Conservation (phyloP, 2,329 filamentous ascomycete species). For the Helminthosporium solani region DNA sequence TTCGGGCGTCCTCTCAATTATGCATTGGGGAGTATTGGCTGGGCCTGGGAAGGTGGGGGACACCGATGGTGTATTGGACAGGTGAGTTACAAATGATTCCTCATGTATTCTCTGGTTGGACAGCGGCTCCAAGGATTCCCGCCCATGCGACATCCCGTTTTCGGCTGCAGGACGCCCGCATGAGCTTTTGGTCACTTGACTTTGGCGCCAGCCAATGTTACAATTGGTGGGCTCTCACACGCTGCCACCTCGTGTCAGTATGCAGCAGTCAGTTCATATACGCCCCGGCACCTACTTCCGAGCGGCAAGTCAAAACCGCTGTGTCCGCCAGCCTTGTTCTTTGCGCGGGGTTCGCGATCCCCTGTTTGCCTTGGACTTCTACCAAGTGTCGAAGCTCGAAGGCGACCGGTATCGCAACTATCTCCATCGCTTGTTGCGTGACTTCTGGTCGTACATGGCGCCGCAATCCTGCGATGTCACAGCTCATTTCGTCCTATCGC, state of each 20-base stretch:
- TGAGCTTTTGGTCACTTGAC: slow-evolving; percentile 63
- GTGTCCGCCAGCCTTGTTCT: slow-evolving; percentile 22
- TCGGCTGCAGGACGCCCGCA: slow-evolving; percentile 49
- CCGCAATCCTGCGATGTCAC: slow-evolving; percentile 13
- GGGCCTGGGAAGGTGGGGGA: slow-evolving; percentile 75
- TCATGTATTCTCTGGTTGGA: slow-evolving; percentile 36
- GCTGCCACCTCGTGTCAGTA: slow-evolving; percentile 31
- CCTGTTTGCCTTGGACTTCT: slow-evolving; percentile 14
- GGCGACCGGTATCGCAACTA: slow-evolving; percentile 11
- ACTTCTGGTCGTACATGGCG: slow-evolving; percentile 9
- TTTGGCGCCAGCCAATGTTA: slow-evolving; percentile 45
- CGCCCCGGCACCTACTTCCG: slow-evolving; percentile 38
- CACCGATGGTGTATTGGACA: slow-evolving; percentile 79
- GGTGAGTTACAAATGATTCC: slow-evolving; percentile 64
- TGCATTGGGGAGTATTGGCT: slow-evolving; percentile 70
- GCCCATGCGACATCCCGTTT: slow-evolving; percentile 26
- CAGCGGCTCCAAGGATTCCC: slow-evolving; percentile 19
- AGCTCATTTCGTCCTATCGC: slow-evolving; percentile 26
- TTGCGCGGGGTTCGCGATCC: slow-evolving; percentile 22
- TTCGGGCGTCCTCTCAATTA: slow-evolving; percentile 69
- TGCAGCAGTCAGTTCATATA: slow-evolving; percentile 37
- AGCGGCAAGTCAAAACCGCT: slow-evolving; percentile 40
- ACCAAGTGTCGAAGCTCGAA: slow-evolving; percentile 16
- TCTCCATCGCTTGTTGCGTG: slow-evolving; percentile 4
- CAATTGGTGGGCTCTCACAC: slow-evolving; percentile 40